Conservation (phyloP, 225 moss, liverwort and hornwort genomes). For the Bryum argenteum region DNA sequence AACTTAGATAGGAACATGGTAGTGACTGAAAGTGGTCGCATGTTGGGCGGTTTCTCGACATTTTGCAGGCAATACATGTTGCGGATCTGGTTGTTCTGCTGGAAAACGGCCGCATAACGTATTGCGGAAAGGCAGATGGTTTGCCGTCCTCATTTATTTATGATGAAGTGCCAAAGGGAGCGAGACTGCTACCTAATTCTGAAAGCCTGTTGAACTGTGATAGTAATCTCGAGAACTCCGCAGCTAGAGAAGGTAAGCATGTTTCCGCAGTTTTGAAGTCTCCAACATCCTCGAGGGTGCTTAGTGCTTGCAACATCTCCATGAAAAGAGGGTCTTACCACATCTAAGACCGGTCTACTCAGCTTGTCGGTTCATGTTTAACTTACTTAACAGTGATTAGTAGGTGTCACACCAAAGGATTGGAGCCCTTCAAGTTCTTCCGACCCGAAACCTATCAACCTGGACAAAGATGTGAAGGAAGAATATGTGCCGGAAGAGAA, state of each 20-base stretch:
- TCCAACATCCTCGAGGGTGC: constrained; percentile 6
- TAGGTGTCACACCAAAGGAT: constrained; percentile 19
- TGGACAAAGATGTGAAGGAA: constrained; percentile 30
- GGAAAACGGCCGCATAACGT: constrained; percentile 66
- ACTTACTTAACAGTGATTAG: constrained; percentile 5
- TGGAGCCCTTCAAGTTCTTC: constrained; percentile 29
- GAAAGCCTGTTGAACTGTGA: constrained; percentile 13
- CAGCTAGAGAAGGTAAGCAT: constrained; percentile 30
- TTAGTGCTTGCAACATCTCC: constrained; percentile 24
- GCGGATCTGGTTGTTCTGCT: constrained; percentile 80
- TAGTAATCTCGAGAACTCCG: constrained; percentile 20
- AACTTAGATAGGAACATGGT: constrained; percentile 3
- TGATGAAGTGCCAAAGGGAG: constrained; percentile 20
- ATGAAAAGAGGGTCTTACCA: constrained; percentile 1
- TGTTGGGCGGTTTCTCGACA: constrained; percentile 8
- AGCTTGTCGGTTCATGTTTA: constrained; percentile 17
- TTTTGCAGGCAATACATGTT: constrained; percentile 64
- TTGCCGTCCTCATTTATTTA: constrained; percentile 34
- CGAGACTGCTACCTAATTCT: constrained; percentile 12
- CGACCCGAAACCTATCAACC: constrained; percentile 15
- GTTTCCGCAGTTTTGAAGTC: constrained; percentile 18
- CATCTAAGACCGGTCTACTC: not conserved
- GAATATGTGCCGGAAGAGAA: constrained; percentile 17
- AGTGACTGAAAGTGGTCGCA: not conserved
- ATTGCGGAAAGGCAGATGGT: constrained; percentile 59